Evolutionary conservation across 192 early-diverging fungal genomes (phyloP).

Genomic region (Mortierella claussenii): DNA sequence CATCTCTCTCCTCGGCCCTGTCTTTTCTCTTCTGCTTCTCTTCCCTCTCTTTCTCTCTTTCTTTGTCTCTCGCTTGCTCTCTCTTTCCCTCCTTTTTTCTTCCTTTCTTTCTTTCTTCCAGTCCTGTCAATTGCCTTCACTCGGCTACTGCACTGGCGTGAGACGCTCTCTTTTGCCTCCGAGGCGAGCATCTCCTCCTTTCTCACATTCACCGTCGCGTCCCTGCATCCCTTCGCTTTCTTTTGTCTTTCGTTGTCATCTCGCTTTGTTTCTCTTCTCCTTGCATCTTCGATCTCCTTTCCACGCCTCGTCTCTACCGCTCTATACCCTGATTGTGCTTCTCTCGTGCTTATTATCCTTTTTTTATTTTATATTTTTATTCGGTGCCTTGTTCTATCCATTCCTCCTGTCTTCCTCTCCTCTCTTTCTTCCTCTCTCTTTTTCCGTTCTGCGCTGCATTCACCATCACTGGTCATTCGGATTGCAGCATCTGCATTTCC

Average conservation of each 20-base stretch:
- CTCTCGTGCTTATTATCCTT: background rate
- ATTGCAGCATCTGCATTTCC: background rate
- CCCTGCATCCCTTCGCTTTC: no score
- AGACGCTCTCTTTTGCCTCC: no score
- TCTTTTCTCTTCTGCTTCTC: background rate
- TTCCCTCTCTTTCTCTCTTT: background rate
- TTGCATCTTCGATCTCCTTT: background rate
- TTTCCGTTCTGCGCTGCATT: background rate
- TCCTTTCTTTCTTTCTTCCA: background rate
- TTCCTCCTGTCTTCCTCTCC: slow-evolving; percentile 4
- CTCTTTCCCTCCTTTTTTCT: slow-evolving; percentile 6
- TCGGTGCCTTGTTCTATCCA: slow-evolving; percentile 3
- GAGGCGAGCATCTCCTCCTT: no score
- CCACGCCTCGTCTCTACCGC: background rate
- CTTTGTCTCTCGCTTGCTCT: background rate
- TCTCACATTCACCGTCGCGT: no score
- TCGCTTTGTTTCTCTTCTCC: background rate
- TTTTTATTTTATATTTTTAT: background rate
- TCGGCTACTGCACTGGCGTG: no score
- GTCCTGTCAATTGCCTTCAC: no score
- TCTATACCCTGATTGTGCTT: background rate
- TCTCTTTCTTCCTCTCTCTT: slow-evolving; percentile 1
- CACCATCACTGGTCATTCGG: no score
- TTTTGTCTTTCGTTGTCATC: background rate
- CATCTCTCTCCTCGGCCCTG: background rate